Evolutionary conservation across 2,329 filamentous ascomycete species (phyloP), one percentile per base, ranked within the genome.

Genomic region (Blastomyces silverae): DNA sequence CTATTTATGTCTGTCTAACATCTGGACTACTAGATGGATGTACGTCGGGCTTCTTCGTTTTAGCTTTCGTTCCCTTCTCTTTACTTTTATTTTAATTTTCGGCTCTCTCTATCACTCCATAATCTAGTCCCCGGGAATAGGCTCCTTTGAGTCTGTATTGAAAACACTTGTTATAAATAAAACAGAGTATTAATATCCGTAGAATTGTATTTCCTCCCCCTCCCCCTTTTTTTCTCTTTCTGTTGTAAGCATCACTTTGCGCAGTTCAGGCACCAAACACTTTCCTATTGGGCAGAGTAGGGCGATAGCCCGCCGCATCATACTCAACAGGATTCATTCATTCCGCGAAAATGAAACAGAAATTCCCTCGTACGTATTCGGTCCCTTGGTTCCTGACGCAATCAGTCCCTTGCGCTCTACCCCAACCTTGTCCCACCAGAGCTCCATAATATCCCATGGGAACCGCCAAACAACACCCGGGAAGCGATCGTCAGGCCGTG

Each of bases 361-460:
- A 22, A 50, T 50, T 7, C 1, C 22, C n/a, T 22, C 20, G 20
- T 50, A 8, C 10, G 1, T 3, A n/a, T 22, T 22, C 20, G 46
- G n/a, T n/a, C 8, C 22, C 48, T 28, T n/a, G 6, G 22, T 52
- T 13, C n/a, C 11, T 11, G 8, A 22, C 10, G 48, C 48, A 34
- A 55, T 55, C 2, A 55, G 3, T 7, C 28, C 53, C 7, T n/a
- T 17, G 53, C 53, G 6, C 2, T 34, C 53, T 4, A 34, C 11
- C 53, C 53, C 15, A 34, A 34, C 7, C 31, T 56, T 56, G 28
- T 56, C 53, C 11, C 25, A 56, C 28, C 53, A 56, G 53, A 56
- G 13, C 28, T 56, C n/a, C 28, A 10, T 56, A 31, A 56, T n/a
- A 56, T 34, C 17, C 8, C 1, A 7, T 0, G 53, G 25, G 31